A percentile compares a stretch with the other conserved stretches of the same genome.
These are phyloP conservation scores for Candolleomyces aberdarensis DNA, from an alignment of 768 basidiomycete genomes.

Conservation along the genomic window DNA sequence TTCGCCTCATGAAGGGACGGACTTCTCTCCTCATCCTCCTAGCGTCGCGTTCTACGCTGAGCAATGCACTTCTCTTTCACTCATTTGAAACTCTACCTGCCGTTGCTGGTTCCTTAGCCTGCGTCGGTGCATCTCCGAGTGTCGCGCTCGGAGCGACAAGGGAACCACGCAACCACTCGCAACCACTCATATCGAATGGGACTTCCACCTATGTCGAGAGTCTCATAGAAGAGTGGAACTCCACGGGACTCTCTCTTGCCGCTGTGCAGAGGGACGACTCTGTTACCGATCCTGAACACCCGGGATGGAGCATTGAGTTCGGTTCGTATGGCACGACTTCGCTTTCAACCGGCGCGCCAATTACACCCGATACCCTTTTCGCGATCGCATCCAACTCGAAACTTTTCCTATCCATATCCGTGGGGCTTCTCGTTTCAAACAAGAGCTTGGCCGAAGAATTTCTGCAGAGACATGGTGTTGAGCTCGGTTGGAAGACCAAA, in stretches of 20 bases:
- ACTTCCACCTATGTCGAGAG: conserved; percentile 23
- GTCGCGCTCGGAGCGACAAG: too few species aligned
- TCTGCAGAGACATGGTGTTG: conserved; percentile 12
- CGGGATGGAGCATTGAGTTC: conserved; percentile 37
- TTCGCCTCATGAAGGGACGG: too few species aligned
- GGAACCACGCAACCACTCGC: too few species aligned
- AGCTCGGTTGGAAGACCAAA: conserved; percentile 36
- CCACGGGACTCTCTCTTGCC: conserved; percentile 38
- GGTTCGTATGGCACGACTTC: conserved; percentile 31
- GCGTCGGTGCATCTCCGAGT: too few species aligned
- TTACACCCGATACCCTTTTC: conserved; percentile 42
- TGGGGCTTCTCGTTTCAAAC: conserved; percentile 38
- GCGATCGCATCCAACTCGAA: conserved; percentile 46
- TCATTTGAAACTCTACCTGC: too few species aligned
- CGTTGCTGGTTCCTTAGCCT: too few species aligned
- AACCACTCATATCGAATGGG: conserved; percentile 18
- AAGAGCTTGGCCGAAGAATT: conserved; percentile 26
- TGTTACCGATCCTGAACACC: conserved; percentile 17
- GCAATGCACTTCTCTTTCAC: too few species aligned
- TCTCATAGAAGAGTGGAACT: conserved; percentile 33
- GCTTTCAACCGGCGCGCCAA: conserved; percentile 22
- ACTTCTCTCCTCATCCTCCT: too few species aligned
- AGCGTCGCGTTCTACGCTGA: too few species aligned
- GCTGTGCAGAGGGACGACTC: conserved; percentile 27
- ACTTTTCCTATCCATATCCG: conserved; percentile 35